Percentiles rank a stretch among this genome's conserved stretches.
phyloP scores from a whole-genome alignment of 2,329 filamentous ascomycete species.

The Massarina eburnea region DNA sequence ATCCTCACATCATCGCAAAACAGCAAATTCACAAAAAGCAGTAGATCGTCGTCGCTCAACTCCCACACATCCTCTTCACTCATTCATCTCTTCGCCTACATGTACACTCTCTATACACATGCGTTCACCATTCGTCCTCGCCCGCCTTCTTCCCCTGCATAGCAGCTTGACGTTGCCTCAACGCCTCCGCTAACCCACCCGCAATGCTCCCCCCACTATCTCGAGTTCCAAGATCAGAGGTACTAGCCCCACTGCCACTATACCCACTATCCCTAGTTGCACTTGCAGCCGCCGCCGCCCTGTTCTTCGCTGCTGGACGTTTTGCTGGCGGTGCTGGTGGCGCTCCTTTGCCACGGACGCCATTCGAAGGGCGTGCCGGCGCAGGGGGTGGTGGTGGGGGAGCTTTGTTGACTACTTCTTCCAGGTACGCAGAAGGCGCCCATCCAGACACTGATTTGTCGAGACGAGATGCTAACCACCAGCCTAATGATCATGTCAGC shows the following conservation, averaged over 20 bases:
- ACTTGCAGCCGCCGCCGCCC: slow-evolving; percentile 66
- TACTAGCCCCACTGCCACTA: slow-evolving; percentile 43
- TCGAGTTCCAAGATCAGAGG: slow-evolving; percentile 40
- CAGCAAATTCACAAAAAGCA: neutral
- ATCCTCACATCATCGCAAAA: neutral
- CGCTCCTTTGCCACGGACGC: slow-evolving; percentile 62
- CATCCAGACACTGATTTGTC: slow-evolving; percentile 76
- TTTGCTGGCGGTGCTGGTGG: slow-evolving; percentile 80
- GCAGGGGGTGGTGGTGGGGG: slow-evolving; percentile 55
- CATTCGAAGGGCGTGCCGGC: slow-evolving; percentile 60
- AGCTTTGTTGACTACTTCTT: slow-evolving; percentile 67
- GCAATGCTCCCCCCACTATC: slow-evolving; percentile 49
- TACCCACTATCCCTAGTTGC: slow-evolving; percentile 68
- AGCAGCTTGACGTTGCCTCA: slow-evolving; percentile 52
- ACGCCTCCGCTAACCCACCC: slow-evolving; percentile 53
- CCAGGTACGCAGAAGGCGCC: slow-evolving; percentile 91
- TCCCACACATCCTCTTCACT: neutral
- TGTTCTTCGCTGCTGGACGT: slow-evolving; percentile 68
- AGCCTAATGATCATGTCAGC: slow-evolving; percentile 61
- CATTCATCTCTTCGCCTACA: neutral
- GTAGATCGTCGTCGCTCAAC: neutral
- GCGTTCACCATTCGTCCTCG: slow-evolving; percentile 41
- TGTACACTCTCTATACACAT: neutral
- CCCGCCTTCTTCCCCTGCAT: slow-evolving; percentile 46
- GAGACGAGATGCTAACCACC: slow-evolving; percentile 87